A percentile compares a stretch with the other conserved stretches of the same genome.
Conservation (phyloP, 495 filamentous ascomycete species). For the Annulohypoxylon stygium region DNA sequence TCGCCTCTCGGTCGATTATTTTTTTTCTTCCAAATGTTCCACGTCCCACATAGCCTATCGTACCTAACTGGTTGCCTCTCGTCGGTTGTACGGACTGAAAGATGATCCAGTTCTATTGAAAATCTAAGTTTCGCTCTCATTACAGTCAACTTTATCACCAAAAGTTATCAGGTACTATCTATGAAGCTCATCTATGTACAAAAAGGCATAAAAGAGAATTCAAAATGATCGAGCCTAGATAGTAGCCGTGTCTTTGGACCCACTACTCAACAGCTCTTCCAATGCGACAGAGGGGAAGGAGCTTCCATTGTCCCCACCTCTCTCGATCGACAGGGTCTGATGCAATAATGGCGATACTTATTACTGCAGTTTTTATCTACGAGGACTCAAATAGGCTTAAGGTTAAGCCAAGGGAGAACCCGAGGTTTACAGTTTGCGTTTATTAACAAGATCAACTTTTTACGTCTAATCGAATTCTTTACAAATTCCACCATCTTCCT, state of each 20-base stretch:
- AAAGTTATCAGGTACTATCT: conserved; percentile 2
- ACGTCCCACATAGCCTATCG: conserved; percentile 5
- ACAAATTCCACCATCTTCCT: conserved; percentile 3
- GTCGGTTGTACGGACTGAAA: not conserved
- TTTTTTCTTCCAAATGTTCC: conserved; percentile 24
- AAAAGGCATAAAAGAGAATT: conserved; percentile 9
- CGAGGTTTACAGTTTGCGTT: conserved; percentile 23
- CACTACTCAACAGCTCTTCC: conserved; percentile 28
- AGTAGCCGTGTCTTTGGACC: conserved; percentile 13
- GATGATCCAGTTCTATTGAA: conserved; percentile 13
- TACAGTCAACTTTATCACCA: conserved; percentile 19
- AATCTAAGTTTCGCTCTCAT: not conserved
- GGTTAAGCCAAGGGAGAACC: conserved; percentile 27
- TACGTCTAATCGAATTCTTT: conserved; percentile 12
- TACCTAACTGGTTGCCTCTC: not conserved
- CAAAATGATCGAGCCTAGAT: conserved; percentile 21
- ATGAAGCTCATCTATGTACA: not conserved
- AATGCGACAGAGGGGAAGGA: conserved; percentile 27
- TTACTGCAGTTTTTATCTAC: conserved; percentile 35
- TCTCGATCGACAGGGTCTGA: conserved; percentile 40
- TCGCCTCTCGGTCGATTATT: conserved; percentile 29
- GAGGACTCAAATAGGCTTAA: conserved; percentile 38
- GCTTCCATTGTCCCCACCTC: conserved; percentile 28
- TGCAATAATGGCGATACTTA: conserved; percentile 44
- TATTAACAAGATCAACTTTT: conserved; percentile 10